Conservation (phyloP, 257 asterid genomes). For the Salvia rosmarinus region DNA sequence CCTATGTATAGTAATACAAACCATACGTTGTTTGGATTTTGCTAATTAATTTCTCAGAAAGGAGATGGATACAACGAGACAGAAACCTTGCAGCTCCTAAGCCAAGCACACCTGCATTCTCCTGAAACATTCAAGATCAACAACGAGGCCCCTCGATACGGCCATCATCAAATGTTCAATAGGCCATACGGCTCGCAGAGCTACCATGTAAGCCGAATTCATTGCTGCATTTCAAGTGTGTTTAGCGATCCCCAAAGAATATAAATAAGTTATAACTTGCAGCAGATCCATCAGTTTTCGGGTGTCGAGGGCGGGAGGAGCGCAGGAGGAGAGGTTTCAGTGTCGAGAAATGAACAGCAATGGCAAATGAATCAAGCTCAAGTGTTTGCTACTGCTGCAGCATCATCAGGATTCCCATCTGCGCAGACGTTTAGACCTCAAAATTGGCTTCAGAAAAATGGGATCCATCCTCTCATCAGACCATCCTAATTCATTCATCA, state of each 20-base stretch:
- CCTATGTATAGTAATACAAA: too few species aligned
- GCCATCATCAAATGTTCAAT: slow-evolving; percentile 55
- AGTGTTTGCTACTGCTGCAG: slow-evolving; percentile 79
- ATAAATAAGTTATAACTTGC: not conserved
- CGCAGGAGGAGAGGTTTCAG: slow-evolving; percentile 33
- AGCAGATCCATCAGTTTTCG: slow-evolving; percentile 43
- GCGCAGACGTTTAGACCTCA: slow-evolving; percentile 43
- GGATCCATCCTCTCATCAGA: slow-evolving; percentile 61
- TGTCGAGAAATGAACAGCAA: slow-evolving; percentile 42
- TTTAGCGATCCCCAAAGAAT: too few species aligned
- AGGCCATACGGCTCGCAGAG: slow-evolving; percentile 37
- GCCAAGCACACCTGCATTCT: slow-evolving; percentile 66
- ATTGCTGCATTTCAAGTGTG: not conserved
- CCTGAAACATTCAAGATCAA: slow-evolving; percentile 42
- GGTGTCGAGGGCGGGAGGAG: slow-evolving; percentile 30
- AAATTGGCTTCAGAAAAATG: slow-evolving; percentile 63
- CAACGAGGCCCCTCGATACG: slow-evolving; percentile 44
- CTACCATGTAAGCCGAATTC: slow-evolving; percentile 43
- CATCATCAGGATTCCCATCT: slow-evolving; percentile 98
- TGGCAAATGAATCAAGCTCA: slow-evolving; percentile 49
- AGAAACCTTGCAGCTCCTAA: slow-evolving; percentile 63
- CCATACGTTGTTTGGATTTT: not conserved
- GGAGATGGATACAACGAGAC: slow-evolving; percentile 53
- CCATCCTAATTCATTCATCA: slow-evolving; percentile 42
- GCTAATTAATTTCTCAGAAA: slow-evolving; percentile 33